Evolutionary conservation across 2,329 filamentous ascomycete species (phyloP), one percentile per base, ranked within the genome.

Genomic region (Dactylellina cionopaga): DNA sequence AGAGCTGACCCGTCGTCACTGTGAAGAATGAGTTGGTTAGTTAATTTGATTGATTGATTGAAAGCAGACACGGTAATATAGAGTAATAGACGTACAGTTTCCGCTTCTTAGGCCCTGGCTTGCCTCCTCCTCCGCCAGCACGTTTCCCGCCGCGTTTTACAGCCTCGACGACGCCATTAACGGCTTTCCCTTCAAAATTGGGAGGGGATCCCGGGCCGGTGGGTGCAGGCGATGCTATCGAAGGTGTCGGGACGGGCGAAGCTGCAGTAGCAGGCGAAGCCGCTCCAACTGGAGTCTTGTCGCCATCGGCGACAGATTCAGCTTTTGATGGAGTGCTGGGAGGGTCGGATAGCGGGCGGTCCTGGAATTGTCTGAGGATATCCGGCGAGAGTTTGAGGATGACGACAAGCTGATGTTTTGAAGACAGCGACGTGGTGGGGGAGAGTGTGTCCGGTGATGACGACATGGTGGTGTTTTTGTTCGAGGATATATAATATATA

Each of bases 81-180:
- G 13, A 9, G 25, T 4, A 15, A 17, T 39, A 17, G 43, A 90
- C 92, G 83, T 90, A 97, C 94, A 96, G 82, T 85, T 90, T 89
- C 75, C 91, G 89, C 83, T 96, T 96, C 87, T 97, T 98, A 0
- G 94, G 94, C 5, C 94, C 94, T 5, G 95, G 94, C 83, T 96
- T 96, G 90, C 79, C 80, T 4, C 83, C 80, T 22, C 85, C 83
- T 22, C 81, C 84, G 5, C 87, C 86, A 10, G 87, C 88, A 75
- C 83, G 85, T 47, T 82, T 84, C 39, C 84, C 80, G 19, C 82
- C 84, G 11, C 87, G 87, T 13, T 87, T 89, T 41, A 85, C 84
- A 17, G 85, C 83, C 75, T 83, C 86, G 22, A 87, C 88, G 76
- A 88, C 85, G 74, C 85, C 84, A 64, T 83, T 85, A 79, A 70